A percentile compares a stretch with the other conserved stretches of the same genome.
These are phyloP conservation scores for Tetrastigma voinierianum DNA, from an alignment of 164 flowering plant genomes.

Conservation along the genomic window DNA sequence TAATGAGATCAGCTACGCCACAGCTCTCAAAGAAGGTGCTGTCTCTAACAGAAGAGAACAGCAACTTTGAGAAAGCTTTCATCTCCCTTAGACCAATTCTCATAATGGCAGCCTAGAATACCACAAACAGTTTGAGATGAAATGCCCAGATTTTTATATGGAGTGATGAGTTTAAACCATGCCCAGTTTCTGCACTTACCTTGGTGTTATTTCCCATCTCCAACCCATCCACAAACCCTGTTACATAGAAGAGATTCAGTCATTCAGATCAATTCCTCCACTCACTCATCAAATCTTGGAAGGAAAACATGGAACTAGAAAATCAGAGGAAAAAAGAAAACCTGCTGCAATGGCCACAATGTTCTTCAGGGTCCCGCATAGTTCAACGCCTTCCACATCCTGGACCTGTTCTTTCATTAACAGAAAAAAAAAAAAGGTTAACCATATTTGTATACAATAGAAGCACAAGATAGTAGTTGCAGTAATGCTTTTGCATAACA, in stretches of 20 bases:
- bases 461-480: too few relatives aligned
- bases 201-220: constrained; percentile 98
- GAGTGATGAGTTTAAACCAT: too few relatives aligned
- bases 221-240: constrained; percentile 95
- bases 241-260: not conserved
- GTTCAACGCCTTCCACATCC: constrained; percentile 95
- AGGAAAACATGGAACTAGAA: not conserved
- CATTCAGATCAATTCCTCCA: not conserved
- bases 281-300: not conserved
- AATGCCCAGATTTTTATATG: too few relatives aligned
- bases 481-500: too few relatives aligned
- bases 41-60: constrained; percentile 83
- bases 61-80: constrained; percentile 84
- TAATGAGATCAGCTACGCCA: constrained; percentile 95
- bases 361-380: constrained; percentile 95
- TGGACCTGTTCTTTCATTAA: constrained; percentile 46
- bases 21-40: constrained; percentile 97
- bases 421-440: too few relatives aligned
- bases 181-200: constrained; percentile 28
- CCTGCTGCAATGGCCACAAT: constrained; percentile 97
- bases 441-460: too few relatives aligned
- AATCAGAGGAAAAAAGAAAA: constrained; percentile 8
- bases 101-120: constrained; percentile 86
- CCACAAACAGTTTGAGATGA: too few relatives aligned
- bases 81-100: constrained; percentile 93